Evolutionary conservation across 176 grass and related monocot genomes (phyloP).

Genomic region (Triticum monococcum): DNA sequence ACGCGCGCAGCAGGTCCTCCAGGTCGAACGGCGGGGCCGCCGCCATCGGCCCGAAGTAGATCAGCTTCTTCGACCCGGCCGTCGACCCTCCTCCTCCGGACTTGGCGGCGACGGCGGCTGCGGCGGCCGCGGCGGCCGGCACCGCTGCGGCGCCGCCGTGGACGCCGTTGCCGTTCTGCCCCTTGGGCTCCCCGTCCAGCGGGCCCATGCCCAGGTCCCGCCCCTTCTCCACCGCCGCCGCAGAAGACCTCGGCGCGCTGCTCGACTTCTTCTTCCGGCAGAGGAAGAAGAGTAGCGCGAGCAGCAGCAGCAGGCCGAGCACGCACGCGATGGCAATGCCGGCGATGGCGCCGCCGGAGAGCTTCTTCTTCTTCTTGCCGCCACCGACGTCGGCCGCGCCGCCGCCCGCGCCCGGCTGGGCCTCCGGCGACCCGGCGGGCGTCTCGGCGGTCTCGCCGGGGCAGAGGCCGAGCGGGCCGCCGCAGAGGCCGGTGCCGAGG

Average conservation of each 20-base stretch:
- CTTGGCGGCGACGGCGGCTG: conserved; percentile 25
- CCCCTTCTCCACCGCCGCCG: conserved; percentile 41
- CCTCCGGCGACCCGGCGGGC: conserved; percentile 38
- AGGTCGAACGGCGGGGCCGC: conserved; percentile 76
- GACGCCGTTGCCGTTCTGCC: conserved; percentile 35
- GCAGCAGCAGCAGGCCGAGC: conserved; percentile 51
- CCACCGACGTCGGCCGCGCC: conserved; percentile 12
- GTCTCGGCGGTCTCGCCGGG: conserved; percentile 58
- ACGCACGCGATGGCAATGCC: conserved; percentile 87
- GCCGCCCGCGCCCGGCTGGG: conserved; percentile 1
- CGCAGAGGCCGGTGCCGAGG: conserved; percentile 72
- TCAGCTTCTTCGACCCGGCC: conserved; percentile 56
- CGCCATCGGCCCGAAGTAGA: conserved; percentile 67
- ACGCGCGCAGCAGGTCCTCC: conserved; percentile 94
- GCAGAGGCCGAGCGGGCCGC: conserved; percentile 72
- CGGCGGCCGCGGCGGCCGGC: neutral
- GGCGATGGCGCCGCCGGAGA: conserved; percentile 93
- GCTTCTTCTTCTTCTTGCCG: conserved; percentile 72
- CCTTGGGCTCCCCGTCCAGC: conserved; percentile 41
- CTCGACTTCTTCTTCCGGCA: conserved; percentile 56
- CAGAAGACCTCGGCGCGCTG: conserved; percentile 20
- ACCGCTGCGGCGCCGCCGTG: conserved; percentile 7
- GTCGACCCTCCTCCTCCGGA: conserved; percentile 29
- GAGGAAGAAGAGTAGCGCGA: conserved; percentile 64
- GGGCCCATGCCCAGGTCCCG: conserved; percentile 45